A percentile compares a stretch with the other conserved stretches of the same genome.
phyloP scores from a whole-genome alignment of 1,284 basidiomycete genomes.

The Filobasidium uniguttulatum region DNA sequence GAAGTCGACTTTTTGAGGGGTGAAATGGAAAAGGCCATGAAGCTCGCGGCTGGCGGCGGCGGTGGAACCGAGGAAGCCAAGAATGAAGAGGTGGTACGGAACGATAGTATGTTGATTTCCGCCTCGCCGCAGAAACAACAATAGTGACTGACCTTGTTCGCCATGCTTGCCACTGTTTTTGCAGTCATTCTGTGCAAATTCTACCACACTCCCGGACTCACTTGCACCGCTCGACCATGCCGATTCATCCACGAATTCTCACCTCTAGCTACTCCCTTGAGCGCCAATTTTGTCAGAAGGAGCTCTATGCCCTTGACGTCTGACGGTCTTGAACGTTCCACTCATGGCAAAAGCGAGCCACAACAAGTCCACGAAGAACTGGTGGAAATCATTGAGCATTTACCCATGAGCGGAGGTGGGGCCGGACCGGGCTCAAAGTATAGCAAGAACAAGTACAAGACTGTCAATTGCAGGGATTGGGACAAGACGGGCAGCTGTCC shows the following conservation, averaged over 20 bases:
- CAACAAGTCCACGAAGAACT: conserved; percentile 9
- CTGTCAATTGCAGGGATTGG: conserved; percentile 13
- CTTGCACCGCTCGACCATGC: conserved; percentile 37
- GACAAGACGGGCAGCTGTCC: background rate
- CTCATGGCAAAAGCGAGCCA: background rate
- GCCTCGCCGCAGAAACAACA: too few relatives aligned
- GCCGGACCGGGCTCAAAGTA: conserved; percentile 30
- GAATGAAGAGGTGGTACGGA: background rate
- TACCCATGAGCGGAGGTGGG: conserved; percentile 35
- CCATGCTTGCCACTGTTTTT: too few relatives aligned
- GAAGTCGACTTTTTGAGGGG: background rate
- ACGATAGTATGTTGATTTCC: background rate
- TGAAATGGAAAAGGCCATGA: conserved; percentile 2
- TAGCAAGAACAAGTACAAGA: conserved; percentile 31
- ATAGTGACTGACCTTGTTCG: too few relatives aligned
- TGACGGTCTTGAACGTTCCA: background rate
- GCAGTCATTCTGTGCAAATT: conserved; percentile 36
- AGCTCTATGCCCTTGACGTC: background rate
- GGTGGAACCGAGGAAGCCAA: background rate
- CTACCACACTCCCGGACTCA: conserved; percentile 35
- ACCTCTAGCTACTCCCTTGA: conserved; percentile 1
- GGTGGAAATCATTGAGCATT: conserved; percentile 28
- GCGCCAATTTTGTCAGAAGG: conserved; percentile 3
- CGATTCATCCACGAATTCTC: conserved; percentile 33
- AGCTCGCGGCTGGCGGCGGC: background rate